These are phyloP conservation scores for Rhynchosporium graminicola DNA, from an alignment of 2,329 filamentous ascomycete genomes.

Conservation along the genomic window DNA sequence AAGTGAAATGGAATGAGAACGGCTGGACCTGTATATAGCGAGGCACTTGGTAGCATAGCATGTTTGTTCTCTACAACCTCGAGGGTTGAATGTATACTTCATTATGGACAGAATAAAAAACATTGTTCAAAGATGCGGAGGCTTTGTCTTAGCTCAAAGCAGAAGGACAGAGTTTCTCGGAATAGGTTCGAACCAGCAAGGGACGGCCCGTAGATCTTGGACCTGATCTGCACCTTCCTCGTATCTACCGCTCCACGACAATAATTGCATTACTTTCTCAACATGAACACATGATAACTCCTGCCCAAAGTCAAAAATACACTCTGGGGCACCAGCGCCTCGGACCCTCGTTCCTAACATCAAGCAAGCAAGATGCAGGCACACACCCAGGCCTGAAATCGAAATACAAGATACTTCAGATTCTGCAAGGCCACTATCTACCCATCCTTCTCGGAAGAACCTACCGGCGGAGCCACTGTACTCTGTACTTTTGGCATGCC, in stretches of 20 bases:
- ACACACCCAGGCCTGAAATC: background rate
- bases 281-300: background rate
- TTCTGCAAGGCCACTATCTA: background rate
- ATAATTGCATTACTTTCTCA: background rate
- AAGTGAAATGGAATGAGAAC: background rate
- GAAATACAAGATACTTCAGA: background rate
- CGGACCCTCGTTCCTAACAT: slow-evolving; percentile 7
- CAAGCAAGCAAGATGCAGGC: slow-evolving; percentile 2
- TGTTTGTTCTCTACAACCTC: slow-evolving; percentile 1
- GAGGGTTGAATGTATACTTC: slow-evolving; percentile 4
- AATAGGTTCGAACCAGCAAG: background rate
- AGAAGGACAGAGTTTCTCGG: background rate
- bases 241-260: background rate
- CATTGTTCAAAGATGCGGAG: background rate
- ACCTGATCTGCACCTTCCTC: background rate
- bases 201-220: background rate
- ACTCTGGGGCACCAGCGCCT: slow-evolving; percentile 2
- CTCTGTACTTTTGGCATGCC: background rate
- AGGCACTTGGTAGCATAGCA: background rate
- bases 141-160: background rate
- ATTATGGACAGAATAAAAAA: background rate
- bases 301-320: background rate
- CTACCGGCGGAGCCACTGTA: slow-evolving; percentile 12
- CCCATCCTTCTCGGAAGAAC: slow-evolving; percentile 11
- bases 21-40: background rate